phyloP scores from a whole-genome alignment of 768 basidiomycete species.

The Phaffia tasmanica region DNA sequence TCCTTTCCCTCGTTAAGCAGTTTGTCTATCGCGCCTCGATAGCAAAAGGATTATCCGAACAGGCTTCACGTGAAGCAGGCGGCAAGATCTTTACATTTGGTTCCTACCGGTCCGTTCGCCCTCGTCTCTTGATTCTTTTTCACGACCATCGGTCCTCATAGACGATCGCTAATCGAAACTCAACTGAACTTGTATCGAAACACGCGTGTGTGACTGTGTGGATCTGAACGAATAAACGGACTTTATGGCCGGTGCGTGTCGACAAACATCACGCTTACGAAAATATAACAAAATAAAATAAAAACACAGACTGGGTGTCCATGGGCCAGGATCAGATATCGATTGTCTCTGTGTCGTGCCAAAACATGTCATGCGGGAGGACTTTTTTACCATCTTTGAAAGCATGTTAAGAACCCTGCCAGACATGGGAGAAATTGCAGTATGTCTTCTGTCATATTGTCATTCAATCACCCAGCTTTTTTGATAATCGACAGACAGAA shows the following conservation, averaged over 20 bases:
- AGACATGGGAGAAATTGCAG: conserved; percentile 77
- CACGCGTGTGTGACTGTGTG: no score
- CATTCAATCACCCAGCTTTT: not conserved
- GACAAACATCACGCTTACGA: no score
- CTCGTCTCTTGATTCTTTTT: not conserved
- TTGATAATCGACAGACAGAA: not conserved
- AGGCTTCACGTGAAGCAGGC: conserved; percentile 76
- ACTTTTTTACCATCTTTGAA: conserved; percentile 88
- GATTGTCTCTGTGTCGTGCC: conserved; percentile 98
- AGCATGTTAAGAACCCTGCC: conserved; percentile 73
- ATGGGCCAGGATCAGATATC: conserved; percentile 90
- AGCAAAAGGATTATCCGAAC: conserved; percentile 69
- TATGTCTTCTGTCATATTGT: conserved; percentile 42
- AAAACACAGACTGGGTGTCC: conserved; percentile 64
- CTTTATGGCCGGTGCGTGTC: no score
- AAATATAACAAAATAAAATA: no score
- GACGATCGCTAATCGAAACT: not conserved
- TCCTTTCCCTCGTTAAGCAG: conserved; percentile 78
- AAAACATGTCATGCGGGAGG: conserved; percentile 86
- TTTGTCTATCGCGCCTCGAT: conserved; percentile 79
- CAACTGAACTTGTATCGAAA: not conserved
- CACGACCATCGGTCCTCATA: not conserved
- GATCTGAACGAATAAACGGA: no score
- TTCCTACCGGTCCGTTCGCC: conserved; percentile 55
- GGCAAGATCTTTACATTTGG: conserved; percentile 99